Evolutionary conservation across 768 basidiomycete genomes (phyloP).

Genomic region (Mycena maculata): DNA sequence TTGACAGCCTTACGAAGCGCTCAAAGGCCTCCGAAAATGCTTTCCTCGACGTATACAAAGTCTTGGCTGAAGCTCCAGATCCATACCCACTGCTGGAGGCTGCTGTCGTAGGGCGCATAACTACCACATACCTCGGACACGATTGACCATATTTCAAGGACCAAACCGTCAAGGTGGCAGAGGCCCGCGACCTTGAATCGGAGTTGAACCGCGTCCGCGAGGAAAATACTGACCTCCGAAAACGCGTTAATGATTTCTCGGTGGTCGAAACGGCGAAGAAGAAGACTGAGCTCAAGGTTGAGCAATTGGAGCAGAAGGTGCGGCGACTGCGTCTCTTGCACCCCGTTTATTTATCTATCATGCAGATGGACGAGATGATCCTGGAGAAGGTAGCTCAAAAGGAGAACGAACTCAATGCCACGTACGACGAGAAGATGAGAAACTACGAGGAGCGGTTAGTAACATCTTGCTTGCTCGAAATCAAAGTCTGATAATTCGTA

Average conservation of each 20-base stretch:
- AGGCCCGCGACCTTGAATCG: conserved; percentile 79
- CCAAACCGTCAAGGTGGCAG: conserved; percentile 90
- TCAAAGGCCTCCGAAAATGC: conserved; percentile 94
- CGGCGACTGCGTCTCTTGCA: conserved; percentile 27
- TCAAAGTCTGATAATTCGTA: conserved; percentile 7
- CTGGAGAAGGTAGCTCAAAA: conserved; percentile 90
- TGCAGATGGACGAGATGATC: conserved; percentile 94
- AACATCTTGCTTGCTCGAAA: neutral
- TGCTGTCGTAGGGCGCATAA: conserved; percentile 73
- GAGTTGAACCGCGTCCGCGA: conserved; percentile 80
- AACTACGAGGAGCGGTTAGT: conserved; percentile 96
- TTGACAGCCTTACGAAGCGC: conserved; percentile 93
- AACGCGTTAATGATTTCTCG: conserved; percentile 72
- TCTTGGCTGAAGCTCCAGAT: conserved; percentile 96
- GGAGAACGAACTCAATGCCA: conserved; percentile 96
- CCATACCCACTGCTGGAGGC: conserved; percentile 96
- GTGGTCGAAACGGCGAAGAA: conserved; percentile 76
- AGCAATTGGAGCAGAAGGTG: conserved; percentile 88
- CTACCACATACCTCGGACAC: neutral
- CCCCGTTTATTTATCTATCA: neutral
- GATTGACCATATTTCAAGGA: conserved; percentile 62
- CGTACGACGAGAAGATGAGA: conserved; percentile 93
- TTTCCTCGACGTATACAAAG: conserved; percentile 96
- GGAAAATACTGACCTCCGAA: conserved; percentile 86
- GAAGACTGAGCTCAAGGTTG: conserved; percentile 78